phyloP scores from a whole-genome alignment of 805 yeast species.

The Ascoidea rubescens region DNA sequence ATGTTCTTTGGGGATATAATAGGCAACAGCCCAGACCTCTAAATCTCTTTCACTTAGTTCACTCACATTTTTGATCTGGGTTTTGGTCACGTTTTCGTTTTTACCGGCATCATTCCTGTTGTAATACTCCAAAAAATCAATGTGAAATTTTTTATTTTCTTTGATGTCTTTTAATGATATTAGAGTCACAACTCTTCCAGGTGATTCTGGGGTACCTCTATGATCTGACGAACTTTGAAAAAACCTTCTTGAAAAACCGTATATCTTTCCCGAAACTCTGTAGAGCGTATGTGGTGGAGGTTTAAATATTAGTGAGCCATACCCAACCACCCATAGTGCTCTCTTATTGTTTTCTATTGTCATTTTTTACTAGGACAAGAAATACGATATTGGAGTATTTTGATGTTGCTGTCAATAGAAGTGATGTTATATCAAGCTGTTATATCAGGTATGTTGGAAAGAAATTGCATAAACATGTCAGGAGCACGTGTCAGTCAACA shows the following conservation, averaged over 20 bases:
- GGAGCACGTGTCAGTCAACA: too few species aligned
- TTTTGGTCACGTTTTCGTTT: slow-evolving; percentile 6
- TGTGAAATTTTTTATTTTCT: slow-evolving; percentile 23
- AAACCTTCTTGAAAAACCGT: slow-evolving; percentile 69
- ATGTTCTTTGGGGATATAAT: slow-evolving; percentile 54
- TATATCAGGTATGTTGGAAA: too few species aligned
- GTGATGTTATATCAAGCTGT: too few species aligned
- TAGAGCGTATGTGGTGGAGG: slow-evolving; percentile 67
- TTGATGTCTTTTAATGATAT: slow-evolving; percentile 44
- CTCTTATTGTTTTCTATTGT: neutral
- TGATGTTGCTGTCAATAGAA: too few species aligned
- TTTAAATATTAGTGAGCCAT: slow-evolving; percentile 79
- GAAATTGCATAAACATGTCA: too few species aligned
- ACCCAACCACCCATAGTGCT: slow-evolving; percentile 75
- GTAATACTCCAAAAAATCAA: slow-evolving; percentile 24
- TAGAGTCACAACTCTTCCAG: slow-evolving; percentile 83
- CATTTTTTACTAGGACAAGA: too few species aligned
- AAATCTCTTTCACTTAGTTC: slow-evolving; percentile 28
- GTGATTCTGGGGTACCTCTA: slow-evolving; percentile 74
- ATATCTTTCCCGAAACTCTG: slow-evolving; percentile 56
- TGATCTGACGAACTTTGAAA: slow-evolving; percentile 91
- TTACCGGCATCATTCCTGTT: slow-evolving; percentile 6
- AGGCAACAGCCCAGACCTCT: slow-evolving; percentile 70
- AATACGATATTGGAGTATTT: too few species aligned
- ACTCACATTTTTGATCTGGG: slow-evolving; percentile 8